Evolutionary conservation across 148 eudicot genomes (phyloP).

Genomic region (Chenopodium berlandieri): DNA sequence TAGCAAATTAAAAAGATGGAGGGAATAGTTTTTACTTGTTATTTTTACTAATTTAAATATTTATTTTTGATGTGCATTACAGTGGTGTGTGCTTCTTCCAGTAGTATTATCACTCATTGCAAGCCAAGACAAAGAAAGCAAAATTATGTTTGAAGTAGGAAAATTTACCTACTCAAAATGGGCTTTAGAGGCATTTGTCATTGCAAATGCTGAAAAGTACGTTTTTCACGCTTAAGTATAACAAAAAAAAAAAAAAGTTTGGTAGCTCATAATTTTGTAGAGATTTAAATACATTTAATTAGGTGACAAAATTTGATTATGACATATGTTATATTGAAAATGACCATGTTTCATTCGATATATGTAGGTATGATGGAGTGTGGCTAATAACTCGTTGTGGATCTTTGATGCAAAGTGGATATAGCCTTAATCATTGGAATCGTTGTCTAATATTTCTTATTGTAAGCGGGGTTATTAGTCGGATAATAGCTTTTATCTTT

Average conservation of each 20-base stretch:
- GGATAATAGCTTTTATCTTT: slow-evolving; percentile 60
- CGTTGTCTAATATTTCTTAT: slow-evolving; percentile 52
- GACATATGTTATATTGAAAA: background rate
- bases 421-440: slow-evolving; percentile 52
- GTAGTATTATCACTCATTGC: slow-evolving; percentile 88
- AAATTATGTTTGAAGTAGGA: slow-evolving; percentile 39
- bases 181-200: slow-evolving; percentile 89
- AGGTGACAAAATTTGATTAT: background rate
- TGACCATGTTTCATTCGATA: background rate
- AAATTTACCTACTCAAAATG: slow-evolving; percentile 64
- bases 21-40: no score
- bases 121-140: slow-evolving; percentile 63
- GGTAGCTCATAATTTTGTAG: background rate
- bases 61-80: slow-evolving; percentile 18
- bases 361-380: slow-evolving; percentile 71
- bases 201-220: slow-evolving; percentile 90
- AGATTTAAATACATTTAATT: background rate
- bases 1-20: no score
- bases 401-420: slow-evolving; percentile 54
- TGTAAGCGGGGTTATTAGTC: slow-evolving; percentile 48
- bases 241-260: background rate
- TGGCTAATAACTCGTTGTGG: slow-evolving; percentile 93
- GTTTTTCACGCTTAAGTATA: background rate
- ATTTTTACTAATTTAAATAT: background rate
- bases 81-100: slow-evolving; percentile 95